Base-by-base conservation (phyloP, 2,329 filamentous ascomycete genomes). In the Botryotinia convoluta region DNA sequence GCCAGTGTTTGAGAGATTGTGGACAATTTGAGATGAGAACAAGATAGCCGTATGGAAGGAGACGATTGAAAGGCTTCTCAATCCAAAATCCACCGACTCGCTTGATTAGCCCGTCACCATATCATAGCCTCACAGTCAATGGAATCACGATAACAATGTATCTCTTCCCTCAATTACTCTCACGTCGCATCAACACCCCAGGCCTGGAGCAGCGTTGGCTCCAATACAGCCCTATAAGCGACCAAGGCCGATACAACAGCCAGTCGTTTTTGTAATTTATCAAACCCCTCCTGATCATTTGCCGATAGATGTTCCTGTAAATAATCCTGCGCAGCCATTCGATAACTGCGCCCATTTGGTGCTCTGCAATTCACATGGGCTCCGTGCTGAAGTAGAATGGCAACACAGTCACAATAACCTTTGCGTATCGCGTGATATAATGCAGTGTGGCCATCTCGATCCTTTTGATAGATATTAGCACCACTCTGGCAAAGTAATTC, bases 401-500 rank as follows among this genome's bases (percentile, higher is more conserved):
- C 48, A n/a, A 72, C 72, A 42, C 72, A 72, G 22, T 73, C 62
- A 44, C 60, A 59, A 39, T 64, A 72, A 16, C 69, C 69, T 64
- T 71, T 71, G 8, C 51, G 45, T 42, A 73, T 65, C 12, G 60
- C 72, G 29, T 72, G 62, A 35, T 51, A 67, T n/a, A 72, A 48
- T 26, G 68, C 69, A 32, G 51, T 64, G n/a, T 67, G 32, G 1
- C 68, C 68, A 39, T 73, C 60, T 29, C 72, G n/a, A 60, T 72
- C 68, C 12, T 61, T 57, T 12, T 71, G 42, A n/a, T 72, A 39
- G 9, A 73, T 20, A n/a, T 61, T 71, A 35, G 60, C 72, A 9
- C 60, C 60, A 32, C 42, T 63, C 16, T 42, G 51, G 44, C 62
- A 71, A 14, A 71, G 32, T 22, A 45, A 22, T 37, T 67, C n/a